Evolutionary conservation across 768 basidiomycete species (phyloP).

Genomic region (Lactarius quietus): DNA sequence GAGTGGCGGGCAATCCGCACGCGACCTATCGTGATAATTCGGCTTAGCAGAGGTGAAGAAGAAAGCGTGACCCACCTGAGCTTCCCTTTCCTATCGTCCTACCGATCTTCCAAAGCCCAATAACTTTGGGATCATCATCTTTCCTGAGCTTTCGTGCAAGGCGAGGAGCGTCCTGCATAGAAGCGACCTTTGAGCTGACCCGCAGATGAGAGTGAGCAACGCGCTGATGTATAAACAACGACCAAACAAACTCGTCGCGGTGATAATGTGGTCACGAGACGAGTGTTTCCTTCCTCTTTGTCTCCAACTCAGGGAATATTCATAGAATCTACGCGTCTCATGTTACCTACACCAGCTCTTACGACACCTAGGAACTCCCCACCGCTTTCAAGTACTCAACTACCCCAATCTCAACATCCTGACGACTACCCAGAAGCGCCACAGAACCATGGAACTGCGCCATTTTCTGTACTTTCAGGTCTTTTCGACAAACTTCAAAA

Average conservation of each 20-base stretch:
- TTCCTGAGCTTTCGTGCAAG: conserved; percentile 26
- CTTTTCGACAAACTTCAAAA: conserved; percentile 73
- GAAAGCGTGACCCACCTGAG: conserved; percentile 39
- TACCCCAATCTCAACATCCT: background rate
- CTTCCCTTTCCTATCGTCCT: conserved; percentile 53
- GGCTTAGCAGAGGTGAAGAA: background rate
- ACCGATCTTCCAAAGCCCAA: conserved; percentile 54
- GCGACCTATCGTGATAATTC: conserved; percentile 52
- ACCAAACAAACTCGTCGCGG: conserved; percentile 22
- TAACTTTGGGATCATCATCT: conserved; percentile 38
- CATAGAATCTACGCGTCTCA: conserved; percentile 31
- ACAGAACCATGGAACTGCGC: conserved; percentile 62
- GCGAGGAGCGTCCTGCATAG: conserved; percentile 19
- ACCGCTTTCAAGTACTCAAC: background rate
- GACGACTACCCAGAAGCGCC: conserved; percentile 51
- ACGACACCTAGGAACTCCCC: conserved; percentile 55
- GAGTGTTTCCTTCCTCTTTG: background rate
- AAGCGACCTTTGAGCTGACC: background rate
- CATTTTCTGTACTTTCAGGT: conserved; percentile 61
- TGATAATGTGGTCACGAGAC: conserved; percentile 16
- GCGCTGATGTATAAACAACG: conserved; percentile 15
- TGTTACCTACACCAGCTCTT: conserved; percentile 68
- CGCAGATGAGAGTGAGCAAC: background rate
- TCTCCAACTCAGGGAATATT: background rate
- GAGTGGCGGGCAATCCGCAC: conserved; percentile 86